Percentiles rank a stretch among this genome's conserved stretches.
These are phyloP conservation scores for Xylaria multiplex DNA, from an alignment of 2,329 filamentous ascomycete genomes.

Conservation along the genomic window DNA sequence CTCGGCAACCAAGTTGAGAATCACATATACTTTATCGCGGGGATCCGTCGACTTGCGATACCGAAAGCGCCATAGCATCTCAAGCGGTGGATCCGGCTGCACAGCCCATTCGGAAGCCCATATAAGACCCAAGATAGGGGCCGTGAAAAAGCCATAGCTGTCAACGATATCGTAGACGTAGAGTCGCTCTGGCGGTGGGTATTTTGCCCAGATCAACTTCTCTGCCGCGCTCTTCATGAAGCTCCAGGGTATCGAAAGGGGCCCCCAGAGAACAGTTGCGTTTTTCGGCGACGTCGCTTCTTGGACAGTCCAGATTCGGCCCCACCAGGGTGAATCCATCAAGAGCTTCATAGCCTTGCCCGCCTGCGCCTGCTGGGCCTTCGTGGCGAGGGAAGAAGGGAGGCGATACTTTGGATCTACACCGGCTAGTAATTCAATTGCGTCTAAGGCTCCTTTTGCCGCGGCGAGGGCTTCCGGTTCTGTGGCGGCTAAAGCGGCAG, in stretches of 20 bases:
- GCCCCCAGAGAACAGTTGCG: slow-evolving; percentile 32
- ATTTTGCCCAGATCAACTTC: slow-evolving; percentile 8
- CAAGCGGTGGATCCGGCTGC: slow-evolving; percentile 13
- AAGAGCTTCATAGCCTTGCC: slow-evolving; percentile 27
- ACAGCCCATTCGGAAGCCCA: slow-evolving; percentile 26
- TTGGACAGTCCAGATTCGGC: slow-evolving; percentile 37
- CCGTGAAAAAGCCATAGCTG: slow-evolving; percentile 7
- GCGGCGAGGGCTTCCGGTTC: slow-evolving; percentile 26
- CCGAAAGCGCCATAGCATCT: slow-evolving; percentile 35
- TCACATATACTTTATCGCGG: slow-evolving; percentile 36
- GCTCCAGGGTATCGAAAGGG: slow-evolving; percentile 31
- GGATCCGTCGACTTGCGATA: slow-evolving; percentile 36
- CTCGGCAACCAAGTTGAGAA: slow-evolving; percentile 32
- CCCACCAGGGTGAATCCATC: slow-evolving; percentile 30
- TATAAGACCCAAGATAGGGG: slow-evolving; percentile 24
- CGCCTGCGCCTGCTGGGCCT: slow-evolving; percentile 5
- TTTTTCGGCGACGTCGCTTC: slow-evolving; percentile 31
- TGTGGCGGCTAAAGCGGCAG: background rate
- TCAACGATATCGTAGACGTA: slow-evolving; percentile 16
- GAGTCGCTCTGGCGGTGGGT: slow-evolving; percentile 11
- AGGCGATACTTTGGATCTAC: slow-evolving; percentile 6
- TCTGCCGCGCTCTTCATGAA: slow-evolving; percentile 21
- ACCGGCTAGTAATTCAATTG: slow-evolving; percentile 24
- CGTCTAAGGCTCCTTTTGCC: slow-evolving; percentile 27
- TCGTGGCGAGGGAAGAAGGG: slow-evolving; percentile 15